Base-by-base conservation (phyloP, 257 asterid species). In the Haberlea rhodopensis region DNA sequence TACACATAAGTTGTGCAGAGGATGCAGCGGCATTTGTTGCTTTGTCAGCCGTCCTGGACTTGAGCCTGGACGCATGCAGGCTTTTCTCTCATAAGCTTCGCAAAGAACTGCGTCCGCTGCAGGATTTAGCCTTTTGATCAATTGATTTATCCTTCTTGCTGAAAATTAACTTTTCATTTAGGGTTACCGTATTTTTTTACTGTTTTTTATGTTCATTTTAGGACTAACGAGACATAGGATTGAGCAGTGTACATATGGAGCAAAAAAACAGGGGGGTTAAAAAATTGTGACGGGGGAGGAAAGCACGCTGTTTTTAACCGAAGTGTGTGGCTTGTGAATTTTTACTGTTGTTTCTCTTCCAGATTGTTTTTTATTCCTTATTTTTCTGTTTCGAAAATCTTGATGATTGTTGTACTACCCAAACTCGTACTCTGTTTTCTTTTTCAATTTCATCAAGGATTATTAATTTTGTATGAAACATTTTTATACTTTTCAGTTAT, bases 1-100 rank as follows among this genome's bases (percentile, higher is more conserved):
- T 85, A 81, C 96, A 88, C 52, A 96, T 91, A 75, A 88, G 57
- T 59, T 91, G 95, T 78, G 80, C 91, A 63, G 98, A 91, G 83
- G 95, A 91, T 34, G 98, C 96, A 0, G 98, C 98, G 0, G 95
- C 83, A 0, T 91, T 83, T 45, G 96, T 91, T 68, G 98, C 98
- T 0, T 60, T 91, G 77, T 75, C 95, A 57, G 98, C 96, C 0
- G 96, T 96, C 1, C 59, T 88, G 67, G 95, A 91, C 69, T 80
- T 91, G 24, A 86, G 96, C 71, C 76, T 87, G 85, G 95, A 91
- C 16, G 98, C 98, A 32, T 91, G 96, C 79, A 73, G 80, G 87
- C 95, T 87, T 63, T 91, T 91, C 74, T 88, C 98, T 63, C 94
- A 82, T 40, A 91, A 87, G 86, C 95, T 91, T 18, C 81, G 90